Conservation (phyloP, 176 grass and related monocot species). For the Ampelocalamus luodianensis region DNA sequence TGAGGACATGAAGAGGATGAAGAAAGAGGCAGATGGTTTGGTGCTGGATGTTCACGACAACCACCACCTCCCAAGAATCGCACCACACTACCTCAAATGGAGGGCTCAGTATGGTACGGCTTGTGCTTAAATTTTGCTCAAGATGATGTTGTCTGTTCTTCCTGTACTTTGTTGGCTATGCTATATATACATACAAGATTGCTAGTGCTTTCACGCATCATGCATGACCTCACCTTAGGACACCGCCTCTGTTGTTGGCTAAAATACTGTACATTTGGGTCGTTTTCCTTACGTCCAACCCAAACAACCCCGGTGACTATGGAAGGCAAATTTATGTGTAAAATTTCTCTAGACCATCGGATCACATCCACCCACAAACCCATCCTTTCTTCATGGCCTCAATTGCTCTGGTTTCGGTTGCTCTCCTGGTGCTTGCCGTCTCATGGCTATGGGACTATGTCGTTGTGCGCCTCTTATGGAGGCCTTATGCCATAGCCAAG, state of each 20-base stretch:
- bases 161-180: too few relatives aligned
- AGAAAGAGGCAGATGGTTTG: neutral
- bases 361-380: neutral
- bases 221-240: too few relatives aligned
- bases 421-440: neutral
- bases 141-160: too few relatives aligned
- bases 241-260: neutral
- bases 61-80: conserved; percentile 32
- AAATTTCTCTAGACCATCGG: too few relatives aligned
- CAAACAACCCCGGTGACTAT: too few relatives aligned
- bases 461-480: conserved; percentile 12
- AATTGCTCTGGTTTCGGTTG: neutral
- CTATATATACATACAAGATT: too few relatives aligned
- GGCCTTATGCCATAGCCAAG: conserved; percentile 37
- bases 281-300: too few relatives aligned
- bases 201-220: too few relatives aligned
- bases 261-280: too few relatives aligned
- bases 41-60: conserved; percentile 31
- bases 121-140: neutral
- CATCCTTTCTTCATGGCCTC: conserved; percentile 24
- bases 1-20: conserved; percentile 43
- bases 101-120: conserved; percentile 47
- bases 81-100: conserved; percentile 48
- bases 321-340: neutral
- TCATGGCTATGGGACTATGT: conserved; percentile 28